These are phyloP conservation scores for Globisporangium yorkense DNA, from an alignment of 352 stramenopile species.

Conservation along the genomic window DNA sequence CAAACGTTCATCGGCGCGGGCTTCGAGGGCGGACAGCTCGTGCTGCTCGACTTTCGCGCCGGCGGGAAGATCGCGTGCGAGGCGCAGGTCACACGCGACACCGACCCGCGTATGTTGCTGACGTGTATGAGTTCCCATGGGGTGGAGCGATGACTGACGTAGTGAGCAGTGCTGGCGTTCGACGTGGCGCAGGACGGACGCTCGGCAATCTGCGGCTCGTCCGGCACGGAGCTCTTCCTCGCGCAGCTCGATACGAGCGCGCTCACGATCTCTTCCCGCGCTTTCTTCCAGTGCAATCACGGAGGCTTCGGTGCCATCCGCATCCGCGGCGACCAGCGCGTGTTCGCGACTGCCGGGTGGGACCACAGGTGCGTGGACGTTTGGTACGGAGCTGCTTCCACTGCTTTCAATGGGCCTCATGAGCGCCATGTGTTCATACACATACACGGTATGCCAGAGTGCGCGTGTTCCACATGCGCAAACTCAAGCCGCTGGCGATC, in stretches of 20 bases:
- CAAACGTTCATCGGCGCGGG: slow-evolving; percentile 46
- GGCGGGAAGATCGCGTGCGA: slow-evolving; percentile 45
- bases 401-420: background rate
- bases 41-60: slow-evolving; percentile 54
- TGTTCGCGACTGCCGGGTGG: slow-evolving; percentile 77
- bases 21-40: slow-evolving; percentile 68
- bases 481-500: slow-evolving; percentile 66
- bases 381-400: too few relatives aligned
- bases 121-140: background rate
- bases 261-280: slow-evolving; percentile 24
- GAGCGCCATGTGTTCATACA: background rate
- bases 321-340: slow-evolving; percentile 63
- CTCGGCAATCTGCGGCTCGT: slow-evolving; percentile 56
- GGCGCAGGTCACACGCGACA: slow-evolving; percentile 32
- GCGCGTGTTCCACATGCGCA: slow-evolving; percentile 70
- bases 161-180: slow-evolving; percentile 53
- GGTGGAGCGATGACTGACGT: background rate
- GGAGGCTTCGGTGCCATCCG: slow-evolving; percentile 62
- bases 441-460: slow-evolving; percentile 16
- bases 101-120: slow-evolving; percentile 42
- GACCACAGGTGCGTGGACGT: slow-evolving; percentile 39
- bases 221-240: slow-evolving; percentile 42
- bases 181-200: slow-evolving; percentile 51
- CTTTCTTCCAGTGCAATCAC: slow-evolving; percentile 56
- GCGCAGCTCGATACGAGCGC: slow-evolving; percentile 37